Percentiles rank a stretch among this genome's conserved stretches.
phyloP scores from a whole-genome alignment of 2,329 filamentous ascomycete species.

The Colletotrichum camelliae region DNA sequence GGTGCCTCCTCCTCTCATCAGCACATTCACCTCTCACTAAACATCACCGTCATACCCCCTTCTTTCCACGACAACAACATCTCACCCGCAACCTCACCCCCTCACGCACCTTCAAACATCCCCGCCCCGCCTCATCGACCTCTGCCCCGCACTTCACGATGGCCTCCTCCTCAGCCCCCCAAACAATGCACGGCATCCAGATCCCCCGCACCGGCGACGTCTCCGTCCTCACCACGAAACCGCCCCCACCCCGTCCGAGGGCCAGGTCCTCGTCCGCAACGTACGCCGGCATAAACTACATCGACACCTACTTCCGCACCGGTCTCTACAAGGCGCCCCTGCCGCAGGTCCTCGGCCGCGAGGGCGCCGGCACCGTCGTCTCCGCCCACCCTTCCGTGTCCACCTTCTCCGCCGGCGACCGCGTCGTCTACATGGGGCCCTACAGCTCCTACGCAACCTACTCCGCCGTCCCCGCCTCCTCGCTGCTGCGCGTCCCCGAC shows the following conservation, averaged over 20 bases:
- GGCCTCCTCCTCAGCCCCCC: background rate
- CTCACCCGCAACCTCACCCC: background rate
- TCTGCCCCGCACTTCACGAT: constrained; percentile 14
- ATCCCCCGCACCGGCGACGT: constrained; percentile 75
- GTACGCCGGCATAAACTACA: constrained; percentile 84
- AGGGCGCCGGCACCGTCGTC: constrained; percentile 76
- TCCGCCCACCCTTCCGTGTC: constrained; percentile 58
- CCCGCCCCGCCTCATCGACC: background rate
- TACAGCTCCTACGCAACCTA: constrained; percentile 61
- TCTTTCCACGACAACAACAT: background rate
- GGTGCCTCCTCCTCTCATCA: background rate
- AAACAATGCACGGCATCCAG: constrained; percentile 74
- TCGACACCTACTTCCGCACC: constrained; percentile 89
- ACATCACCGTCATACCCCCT: background rate
- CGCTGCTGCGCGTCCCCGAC: constrained; percentile 68
- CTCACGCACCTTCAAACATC: background rate
- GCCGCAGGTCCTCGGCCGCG: constrained; percentile 80
- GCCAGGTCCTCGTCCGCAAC: constrained; percentile 82
- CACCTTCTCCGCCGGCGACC: constrained; percentile 68
- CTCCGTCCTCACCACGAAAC: constrained; percentile 75
- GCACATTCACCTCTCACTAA: background rate
- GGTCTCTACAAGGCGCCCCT: constrained; percentile 79
- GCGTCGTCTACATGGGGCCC: constrained; percentile 71
- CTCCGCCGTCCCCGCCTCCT: constrained; percentile 55
- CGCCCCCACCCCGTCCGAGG: constrained; percentile 68